Base-by-base conservation (phyloP, 768 basidiomycete genomes). In the Leucocoprinus leucothites region DNA sequence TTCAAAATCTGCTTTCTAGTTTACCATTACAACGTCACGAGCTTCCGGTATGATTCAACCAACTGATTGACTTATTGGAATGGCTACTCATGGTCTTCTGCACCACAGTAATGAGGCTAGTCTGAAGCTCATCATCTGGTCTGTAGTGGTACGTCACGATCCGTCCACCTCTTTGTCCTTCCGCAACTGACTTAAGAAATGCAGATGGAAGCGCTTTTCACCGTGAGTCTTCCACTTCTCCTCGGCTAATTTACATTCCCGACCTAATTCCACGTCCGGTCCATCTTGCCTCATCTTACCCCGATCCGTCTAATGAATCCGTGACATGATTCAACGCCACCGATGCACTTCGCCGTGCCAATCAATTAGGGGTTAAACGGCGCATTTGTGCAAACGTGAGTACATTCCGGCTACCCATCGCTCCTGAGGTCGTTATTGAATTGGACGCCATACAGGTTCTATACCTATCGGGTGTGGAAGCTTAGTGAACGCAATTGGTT, bases 321-420 rank as follows among this genome's bases (percentile, higher is more conserved):
- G 16, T 19, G 13, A 3, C 18, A 41, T 41, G 6, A 14, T 4
- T 28, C 9, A n/a, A 19, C 22, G 35, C 18, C 55, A 55, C 64
- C 5, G 53, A 31, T 52, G 50, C 3, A 18, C 21, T 51, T 18
- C 8, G 25, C 25, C 42, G n/a, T 6, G n/a, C 9, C 18, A 8
- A 13, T 13, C 9, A 59, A 57, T 34, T 63, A 82, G 77, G 81
- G 77, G 2, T 60, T 81, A 18, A 82, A 78, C 11, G 78, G 74
- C 4, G 67, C 74, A 40, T 64, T 82, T 19, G 82, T 84, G 5
- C 84, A 85, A 67, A 73, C 70, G 79, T 77, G 28, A 35, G 71
- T 65, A 31, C 22, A 42, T 16, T 24, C 38, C 38, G 9, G 38
- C 38, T 3, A 3, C 38, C 38, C 9, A 4, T 4, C 9, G 38